phyloP scores from a whole-genome alignment of 495 filamentous ascomycete species.

The Hypoxylon rickii region DNA sequence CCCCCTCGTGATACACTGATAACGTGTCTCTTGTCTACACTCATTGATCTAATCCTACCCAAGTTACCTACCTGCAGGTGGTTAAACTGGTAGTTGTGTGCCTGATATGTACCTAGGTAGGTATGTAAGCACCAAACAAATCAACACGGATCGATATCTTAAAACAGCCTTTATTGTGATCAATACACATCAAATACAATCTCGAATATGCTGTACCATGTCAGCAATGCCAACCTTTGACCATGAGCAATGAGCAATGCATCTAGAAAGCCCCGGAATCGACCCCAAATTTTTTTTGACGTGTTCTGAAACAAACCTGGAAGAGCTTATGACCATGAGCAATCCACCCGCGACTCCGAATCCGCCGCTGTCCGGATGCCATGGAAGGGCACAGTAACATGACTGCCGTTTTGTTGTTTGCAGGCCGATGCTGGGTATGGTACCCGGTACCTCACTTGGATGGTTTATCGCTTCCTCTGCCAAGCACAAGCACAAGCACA shows the following conservation, averaged over 20 bases:
- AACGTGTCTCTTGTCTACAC: too few relatives aligned
- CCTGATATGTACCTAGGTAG: too few relatives aligned
- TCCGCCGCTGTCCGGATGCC: constrained; percentile 26
- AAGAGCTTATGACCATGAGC: constrained; percentile 11
- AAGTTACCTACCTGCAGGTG: too few relatives aligned
- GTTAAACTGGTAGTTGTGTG: too few relatives aligned
- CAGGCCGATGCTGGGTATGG: not conserved
- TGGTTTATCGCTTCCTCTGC: constrained; percentile 10
- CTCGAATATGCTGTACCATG: constrained; percentile 6
- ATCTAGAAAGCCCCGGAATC: constrained; percentile 20
- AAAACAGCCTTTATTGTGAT: too few relatives aligned
- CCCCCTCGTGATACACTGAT: too few relatives aligned
- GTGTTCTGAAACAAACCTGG: constrained; percentile 6
- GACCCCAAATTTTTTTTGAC: constrained; percentile 13
- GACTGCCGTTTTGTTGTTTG: constrained; percentile 11
- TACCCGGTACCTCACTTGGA: too few relatives aligned
- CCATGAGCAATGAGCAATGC: constrained; percentile 1
- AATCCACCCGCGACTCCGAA: constrained; percentile 13
- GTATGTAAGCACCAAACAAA: constrained; percentile 11
- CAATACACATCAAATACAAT: too few relatives aligned
- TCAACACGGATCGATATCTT: too few relatives aligned
- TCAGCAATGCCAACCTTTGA: constrained; percentile 13
- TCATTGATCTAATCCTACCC: too few relatives aligned
- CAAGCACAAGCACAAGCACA: too few relatives aligned
- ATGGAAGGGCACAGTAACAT: constrained; percentile 23